Conservation (phyloP, 1,284 basidiomycete species). For the Leccinum fallax region DNA sequence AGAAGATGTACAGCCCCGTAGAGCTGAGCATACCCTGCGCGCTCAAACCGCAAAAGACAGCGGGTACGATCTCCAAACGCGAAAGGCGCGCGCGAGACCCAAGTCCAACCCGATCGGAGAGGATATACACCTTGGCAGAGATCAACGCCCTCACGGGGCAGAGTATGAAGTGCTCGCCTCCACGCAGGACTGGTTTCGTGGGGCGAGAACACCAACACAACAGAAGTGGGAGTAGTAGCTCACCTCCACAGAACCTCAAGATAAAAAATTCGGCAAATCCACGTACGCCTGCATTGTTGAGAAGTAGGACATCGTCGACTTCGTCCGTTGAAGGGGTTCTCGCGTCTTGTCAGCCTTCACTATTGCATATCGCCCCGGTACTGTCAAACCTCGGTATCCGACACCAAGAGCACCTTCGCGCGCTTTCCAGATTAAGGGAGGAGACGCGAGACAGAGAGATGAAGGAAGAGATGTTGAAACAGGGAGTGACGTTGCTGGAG, state of each 20-base stretch:
- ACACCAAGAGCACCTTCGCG: slow-evolving; percentile 59
- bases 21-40: slow-evolving; percentile 21
- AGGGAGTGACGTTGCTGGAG: slow-evolving; percentile 68
- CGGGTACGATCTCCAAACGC: slow-evolving; percentile 18
- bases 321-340: slow-evolving; percentile 53
- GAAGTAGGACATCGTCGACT: slow-evolving; percentile 34
- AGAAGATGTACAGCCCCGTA: slow-evolving; percentile 24
- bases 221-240: slow-evolving; percentile 23
- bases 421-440: slow-evolving; percentile 58
- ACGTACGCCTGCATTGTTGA: slow-evolving; percentile 13
- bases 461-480: slow-evolving; percentile 62
- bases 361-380: slow-evolving; percentile 58
- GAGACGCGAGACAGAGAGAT: slow-evolving; percentile 67
- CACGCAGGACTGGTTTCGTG: slow-evolving; percentile 14
- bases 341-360: slow-evolving; percentile 57
- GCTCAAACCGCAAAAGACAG: slow-evolving; percentile 23
- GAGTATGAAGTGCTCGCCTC: slow-evolving; percentile 26
- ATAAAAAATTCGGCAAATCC: slow-evolving; percentile 13
- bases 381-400: slow-evolving; percentile 59
- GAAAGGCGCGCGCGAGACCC: slow-evolving; percentile 24
- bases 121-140: slow-evolving; percentile 38
- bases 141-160: slow-evolving; percentile 35
- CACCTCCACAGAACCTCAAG: slow-evolving; percentile 22
- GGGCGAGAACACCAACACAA: slow-evolving; percentile 15
- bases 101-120: slow-evolving; percentile 35